A percentile compares a stretch with the other conserved stretches of the same genome.
Evolutionary conservation across 2,329 filamentous ascomycete species (phyloP).

Genomic region (Cladobotryum protrusum): DNA sequence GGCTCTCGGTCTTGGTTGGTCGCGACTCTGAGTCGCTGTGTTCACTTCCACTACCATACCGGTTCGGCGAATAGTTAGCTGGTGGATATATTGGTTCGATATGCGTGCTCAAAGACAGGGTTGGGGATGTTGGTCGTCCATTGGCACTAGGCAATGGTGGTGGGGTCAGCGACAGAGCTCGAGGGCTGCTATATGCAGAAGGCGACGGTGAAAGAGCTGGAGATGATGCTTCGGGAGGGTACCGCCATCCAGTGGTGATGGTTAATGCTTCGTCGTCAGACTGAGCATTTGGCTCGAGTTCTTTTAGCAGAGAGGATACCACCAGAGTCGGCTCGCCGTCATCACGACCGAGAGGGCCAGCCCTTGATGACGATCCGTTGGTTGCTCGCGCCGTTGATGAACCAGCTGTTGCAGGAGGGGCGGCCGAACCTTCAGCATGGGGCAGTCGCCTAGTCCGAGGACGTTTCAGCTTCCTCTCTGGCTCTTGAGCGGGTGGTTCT

Average conservation of each 20-base stretch:
- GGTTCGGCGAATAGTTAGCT: constrained; percentile 63
- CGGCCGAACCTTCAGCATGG: constrained; percentile 39
- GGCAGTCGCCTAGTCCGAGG: constrained; percentile 69
- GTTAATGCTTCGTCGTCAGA: constrained; percentile 48
- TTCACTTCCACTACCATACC: constrained; percentile 34
- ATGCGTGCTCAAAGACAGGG: constrained; percentile 60
- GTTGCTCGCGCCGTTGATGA: constrained; percentile 20
- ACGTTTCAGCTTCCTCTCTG: constrained; percentile 79
- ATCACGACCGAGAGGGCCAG: constrained; percentile 17
- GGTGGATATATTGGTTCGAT: constrained; percentile 70
- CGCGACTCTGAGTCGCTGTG: constrained; percentile 40
- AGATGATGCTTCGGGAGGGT: constrained; percentile 41
- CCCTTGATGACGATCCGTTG: constrained; percentile 18
- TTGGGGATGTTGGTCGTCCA: constrained; percentile 57
- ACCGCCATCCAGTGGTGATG: constrained; percentile 23
- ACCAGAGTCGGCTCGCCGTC: constrained; percentile 68
- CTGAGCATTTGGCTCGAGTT: constrained; percentile 65
- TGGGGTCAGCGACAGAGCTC: constrained; percentile 62
- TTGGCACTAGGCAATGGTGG: constrained; percentile 53
- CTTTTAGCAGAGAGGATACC: constrained; percentile 77
- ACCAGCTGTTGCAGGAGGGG: constrained; percentile 26
- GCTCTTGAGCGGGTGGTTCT: constrained; percentile 57
- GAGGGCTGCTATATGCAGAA: constrained; percentile 60
- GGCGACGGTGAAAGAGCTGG: constrained; percentile 60
- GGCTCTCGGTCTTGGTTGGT: constrained; percentile 22